These are phyloP conservation scores for Leccinum subrobustum DNA, from an alignment of 1,284 basidiomycete species.

Conservation along the genomic window DNA sequence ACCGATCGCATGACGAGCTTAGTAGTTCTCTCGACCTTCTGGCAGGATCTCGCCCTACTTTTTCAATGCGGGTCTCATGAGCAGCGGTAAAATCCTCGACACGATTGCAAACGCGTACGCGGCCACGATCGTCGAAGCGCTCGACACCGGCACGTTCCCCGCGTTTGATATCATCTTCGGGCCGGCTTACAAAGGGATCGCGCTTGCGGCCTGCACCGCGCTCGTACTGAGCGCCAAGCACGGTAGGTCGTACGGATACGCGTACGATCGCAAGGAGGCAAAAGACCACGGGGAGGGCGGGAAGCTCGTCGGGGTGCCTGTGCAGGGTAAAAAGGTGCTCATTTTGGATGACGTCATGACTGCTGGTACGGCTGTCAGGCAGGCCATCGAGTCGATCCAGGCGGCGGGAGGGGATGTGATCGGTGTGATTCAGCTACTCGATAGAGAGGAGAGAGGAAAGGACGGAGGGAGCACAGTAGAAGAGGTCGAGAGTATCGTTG, in stretches of 20 bases:
- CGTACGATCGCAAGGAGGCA: constrained; percentile 94
- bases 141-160: constrained; percentile 49
- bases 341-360: constrained; percentile 98
- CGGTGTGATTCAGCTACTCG: constrained; percentile 89
- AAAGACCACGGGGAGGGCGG: constrained; percentile 99
- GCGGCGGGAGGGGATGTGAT: constrained; percentile 76
- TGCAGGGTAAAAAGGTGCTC: constrained; percentile 80
- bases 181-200: constrained; percentile 96
- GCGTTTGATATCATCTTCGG: constrained; percentile 93
- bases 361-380: constrained; percentile 87
- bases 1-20: background rate
- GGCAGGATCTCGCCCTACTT: constrained; percentile 89
- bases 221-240: constrained; percentile 73
- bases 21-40: constrained; percentile 5
- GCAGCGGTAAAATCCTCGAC: constrained; percentile 80
- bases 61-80: constrained; percentile 92
- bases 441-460: constrained; percentile 86
- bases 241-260: constrained; percentile 72
- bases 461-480: constrained; percentile 73
- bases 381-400: constrained; percentile 73
- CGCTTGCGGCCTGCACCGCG: constrained; percentile 87
- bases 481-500: constrained; percentile 80
- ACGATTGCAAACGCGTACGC: constrained; percentile 89
- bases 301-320: constrained; percentile 81
- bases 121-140: constrained; percentile 58